Base-by-base conservation (phyloP, 306 rosid genomes). In the Cucumis cinereus region DNA sequence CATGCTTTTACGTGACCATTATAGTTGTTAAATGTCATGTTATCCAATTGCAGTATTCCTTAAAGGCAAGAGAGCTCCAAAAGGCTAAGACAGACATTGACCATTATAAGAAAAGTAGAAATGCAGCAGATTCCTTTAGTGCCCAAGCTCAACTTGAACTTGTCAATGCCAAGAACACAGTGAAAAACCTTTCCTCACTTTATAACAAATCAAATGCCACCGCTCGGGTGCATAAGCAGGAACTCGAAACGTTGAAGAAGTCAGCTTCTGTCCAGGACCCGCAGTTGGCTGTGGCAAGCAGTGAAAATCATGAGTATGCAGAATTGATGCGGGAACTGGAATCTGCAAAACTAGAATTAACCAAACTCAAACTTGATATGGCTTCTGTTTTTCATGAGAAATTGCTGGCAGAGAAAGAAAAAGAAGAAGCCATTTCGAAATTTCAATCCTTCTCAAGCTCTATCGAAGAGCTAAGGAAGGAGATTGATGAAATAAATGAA, bases 301-400 rank as follows among this genome's bases (percentile, higher is more conserved):
- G 78, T 57, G 86, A 86, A 75, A 77, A 22, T 82, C 2, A 73
- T 63, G 85, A 87, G 54, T 79, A 89, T 80, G 84, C 60, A 61
- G 78, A 79, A 41, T 87, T 91, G 62, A 76, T 86, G 87, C 85
- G 60, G 78, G 99, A 94, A 73, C 77, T 94, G 86, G 88, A 92
- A 66, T 73, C 78, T 81, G 77, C 89, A 57, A 94, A 87, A 28
- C 90, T 69, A 78, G 96, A 92, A 49, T 61, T 90, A 78, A 75
- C 84, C 58, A 86, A 84, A 88, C 95, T 94, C 41, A 90, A 90
- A 89, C 87, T 90, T 33, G 93, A 92, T 73, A 84, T 94, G 81
- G 92, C 88, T 81, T 79, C 83, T 40, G 85, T 89, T 75, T 35
- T 83, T 84, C 84, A 85, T 55, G 91, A 88, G 83, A 92, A 92